Conservation (phyloP, 2,329 filamentous ascomycete species). For the Aureobasidium vineae region DNA sequence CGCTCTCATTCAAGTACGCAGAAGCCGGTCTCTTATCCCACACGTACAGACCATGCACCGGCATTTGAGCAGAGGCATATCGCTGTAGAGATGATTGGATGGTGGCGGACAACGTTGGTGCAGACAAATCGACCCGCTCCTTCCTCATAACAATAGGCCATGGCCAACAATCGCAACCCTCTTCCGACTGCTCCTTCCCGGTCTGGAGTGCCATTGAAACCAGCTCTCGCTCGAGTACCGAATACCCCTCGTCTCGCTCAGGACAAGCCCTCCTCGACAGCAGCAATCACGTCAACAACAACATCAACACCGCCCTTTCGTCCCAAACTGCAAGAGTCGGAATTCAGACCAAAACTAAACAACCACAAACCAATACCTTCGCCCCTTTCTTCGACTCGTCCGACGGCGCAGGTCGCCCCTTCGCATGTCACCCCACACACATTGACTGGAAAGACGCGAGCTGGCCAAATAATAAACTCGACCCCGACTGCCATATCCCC, state of each 20-base stretch:
- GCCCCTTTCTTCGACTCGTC: neutral
- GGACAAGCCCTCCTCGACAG: neutral
- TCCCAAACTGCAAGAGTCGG: conserved; percentile 31
- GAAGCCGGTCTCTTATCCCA: neutral
- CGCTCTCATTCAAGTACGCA: neutral
- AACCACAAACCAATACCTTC: conserved; percentile 11
- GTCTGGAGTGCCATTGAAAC: conserved; percentile 62
- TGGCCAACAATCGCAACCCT: conserved; percentile 17
- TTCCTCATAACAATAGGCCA: conserved; percentile 9
- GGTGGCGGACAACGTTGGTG: conserved; percentile 18
- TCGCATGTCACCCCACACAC: conserved; percentile 77
- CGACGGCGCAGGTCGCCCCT: conserved; percentile 39
- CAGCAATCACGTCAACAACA: conserved; percentile 26
- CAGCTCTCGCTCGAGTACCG: conserved; percentile 61
- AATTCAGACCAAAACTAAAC: conserved; percentile 13
- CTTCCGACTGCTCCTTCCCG: neutral
- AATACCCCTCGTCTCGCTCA: conserved; percentile 57
- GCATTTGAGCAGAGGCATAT: neutral
- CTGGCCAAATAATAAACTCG: conserved; percentile 56
- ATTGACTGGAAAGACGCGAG: conserved; percentile 66
- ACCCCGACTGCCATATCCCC: conserved; percentile 49
- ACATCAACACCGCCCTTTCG: conserved; percentile 23
- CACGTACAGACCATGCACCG: neutral
- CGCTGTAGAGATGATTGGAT: conserved; percentile 14
- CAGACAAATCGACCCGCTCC: conserved; percentile 22